Percentiles rank a stretch among this genome's conserved stretches.
These are phyloP conservation scores for Spizellomyces sp. DNA, from an alignment of 192 early-diverging fungal genomes.

Conservation along the genomic window DNA sequence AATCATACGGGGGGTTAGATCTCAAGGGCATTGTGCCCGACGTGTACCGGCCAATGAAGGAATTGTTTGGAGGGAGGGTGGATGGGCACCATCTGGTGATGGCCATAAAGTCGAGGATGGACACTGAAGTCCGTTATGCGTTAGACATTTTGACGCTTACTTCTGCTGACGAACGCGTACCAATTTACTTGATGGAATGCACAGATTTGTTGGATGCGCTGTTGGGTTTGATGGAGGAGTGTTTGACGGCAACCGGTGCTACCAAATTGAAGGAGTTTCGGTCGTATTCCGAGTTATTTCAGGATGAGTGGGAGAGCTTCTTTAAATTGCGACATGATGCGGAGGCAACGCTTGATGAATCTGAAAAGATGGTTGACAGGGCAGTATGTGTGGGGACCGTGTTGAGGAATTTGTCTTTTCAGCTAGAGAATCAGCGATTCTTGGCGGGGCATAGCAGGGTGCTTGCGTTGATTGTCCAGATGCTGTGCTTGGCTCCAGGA, in stretches of 20 bases:
- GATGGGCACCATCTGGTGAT: conserved; percentile 78
- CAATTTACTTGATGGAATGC: not conserved
- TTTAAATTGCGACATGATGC: not conserved
- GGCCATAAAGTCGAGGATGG: conserved; percentile 77
- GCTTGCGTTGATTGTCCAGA: not conserved
- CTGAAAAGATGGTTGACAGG: not conserved
- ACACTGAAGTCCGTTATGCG: conserved; percentile 71
- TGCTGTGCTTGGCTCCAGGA: not conserved
- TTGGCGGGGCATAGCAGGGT: not conserved
- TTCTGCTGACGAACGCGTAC: not conserved
- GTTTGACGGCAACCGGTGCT: not conserved
- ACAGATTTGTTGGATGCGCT: not conserved
- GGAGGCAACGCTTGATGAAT: not conserved
- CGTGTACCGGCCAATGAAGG: conserved; percentile 7
- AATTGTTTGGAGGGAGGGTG: conserved; percentile 50
- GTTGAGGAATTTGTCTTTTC: conserved; percentile 3
- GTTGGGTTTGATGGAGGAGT: not conserved
- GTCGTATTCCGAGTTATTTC: conserved; percentile 1
- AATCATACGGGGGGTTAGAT: conserved; percentile 79
- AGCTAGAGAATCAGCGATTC: not conserved
- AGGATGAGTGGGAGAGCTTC: not conserved
- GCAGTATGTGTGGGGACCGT: not conserved
- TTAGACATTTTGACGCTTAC: conserved; percentile 61
- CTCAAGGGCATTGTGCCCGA: conserved; percentile 53
- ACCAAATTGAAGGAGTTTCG: not conserved